Base-by-base conservation (phyloP, 768 basidiomycete genomes). In the Termitomyces sp. region DNA sequence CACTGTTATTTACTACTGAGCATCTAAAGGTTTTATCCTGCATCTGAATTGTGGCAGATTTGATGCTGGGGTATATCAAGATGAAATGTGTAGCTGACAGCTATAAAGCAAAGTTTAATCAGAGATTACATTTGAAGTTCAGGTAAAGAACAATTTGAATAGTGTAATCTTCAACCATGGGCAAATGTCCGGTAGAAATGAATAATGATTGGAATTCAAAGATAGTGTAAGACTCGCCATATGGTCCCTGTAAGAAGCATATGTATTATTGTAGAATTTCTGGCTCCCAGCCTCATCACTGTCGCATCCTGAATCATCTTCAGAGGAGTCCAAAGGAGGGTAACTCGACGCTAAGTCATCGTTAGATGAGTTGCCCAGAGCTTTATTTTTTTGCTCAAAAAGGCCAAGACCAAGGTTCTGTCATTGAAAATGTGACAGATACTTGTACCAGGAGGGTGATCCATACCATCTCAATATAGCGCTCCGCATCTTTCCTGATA, bases 391-490 rank as follows among this genome's bases (percentile, higher is more conserved):
- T 45, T 78, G 73, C 66, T 84, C 81, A 61, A 85, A 85, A 8
- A 87, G 73, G 12, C 86, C 86, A 1, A 88, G 75, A 9, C 86
- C 86, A 33, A 88, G 78, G 65, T 86, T 82, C 86, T 88, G 24
- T 42, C n/a, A 31, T 37, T 46, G 9, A 15, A 37, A 34, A 62
- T 30, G 44, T 7, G 16, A 39, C 18, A 39, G 57, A 31, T n/a
- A 39, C 18, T 12, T 27, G 3, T 31, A 33, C 9, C 24, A 9
- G 18, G 37, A 57, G 20, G 18, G 22, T 13, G 33, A 46, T 16
- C n/a, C 72, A 50, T 62, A 84, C 87, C 86, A 88, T 88, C 68
- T 89, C 81, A 63, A 90, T 86, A 65, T 86, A 83, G 59, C 69
- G 77, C 6, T 76, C 76, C 55, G 75, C 75, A 22, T 74, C 75